These are phyloP conservation scores for Trichoderma koningiopsis DNA, from an alignment of 2,329 filamentous ascomycete species.

Conservation along the genomic window DNA sequence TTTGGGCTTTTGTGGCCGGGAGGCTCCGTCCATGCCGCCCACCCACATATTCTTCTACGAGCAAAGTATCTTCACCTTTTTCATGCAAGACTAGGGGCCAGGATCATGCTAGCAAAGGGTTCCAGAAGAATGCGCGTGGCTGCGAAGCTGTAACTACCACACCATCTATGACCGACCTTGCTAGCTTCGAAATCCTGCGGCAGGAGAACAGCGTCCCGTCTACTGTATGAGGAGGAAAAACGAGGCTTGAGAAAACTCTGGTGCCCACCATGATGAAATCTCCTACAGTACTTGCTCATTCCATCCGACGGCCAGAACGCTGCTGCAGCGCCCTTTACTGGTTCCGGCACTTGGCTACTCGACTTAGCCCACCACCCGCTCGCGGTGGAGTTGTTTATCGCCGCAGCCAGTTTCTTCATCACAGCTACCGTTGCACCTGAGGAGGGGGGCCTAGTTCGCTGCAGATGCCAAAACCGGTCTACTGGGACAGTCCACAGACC, in stretches of 20 bases:
- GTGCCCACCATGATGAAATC: constrained; percentile 15
- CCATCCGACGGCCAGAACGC: not conserved
- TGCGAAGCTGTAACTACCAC: not conserved
- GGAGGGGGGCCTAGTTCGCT: not conserved
- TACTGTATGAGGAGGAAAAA: not conserved
- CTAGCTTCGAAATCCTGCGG: not conserved
- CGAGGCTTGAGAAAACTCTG: not conserved
- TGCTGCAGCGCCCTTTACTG: not conserved
- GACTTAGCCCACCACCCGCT: not conserved
- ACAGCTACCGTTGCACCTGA: not conserved
- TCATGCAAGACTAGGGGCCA: not conserved
- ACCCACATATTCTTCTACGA: constrained; percentile 16
- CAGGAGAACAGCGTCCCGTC: too few relatives aligned
- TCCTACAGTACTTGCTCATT: constrained; percentile 13
- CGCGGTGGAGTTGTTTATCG: not conserved
- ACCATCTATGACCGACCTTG: not conserved
- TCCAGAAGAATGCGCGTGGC: constrained; percentile 18
- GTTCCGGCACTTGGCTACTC: constrained; percentile 8
- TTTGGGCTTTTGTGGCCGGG: not conserved
- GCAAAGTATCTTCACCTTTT: not conserved
- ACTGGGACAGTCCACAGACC: constrained; percentile 8
- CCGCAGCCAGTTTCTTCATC: constrained; percentile 8
- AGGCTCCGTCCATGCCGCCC: not conserved
- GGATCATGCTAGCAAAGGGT: constrained; percentile 12
- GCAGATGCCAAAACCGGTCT: constrained; percentile 6